These are phyloP conservation scores for Emericellopsis atlantica DNA, from an alignment of 2,329 filamentous ascomycete species.

Conservation along the genomic window DNA sequence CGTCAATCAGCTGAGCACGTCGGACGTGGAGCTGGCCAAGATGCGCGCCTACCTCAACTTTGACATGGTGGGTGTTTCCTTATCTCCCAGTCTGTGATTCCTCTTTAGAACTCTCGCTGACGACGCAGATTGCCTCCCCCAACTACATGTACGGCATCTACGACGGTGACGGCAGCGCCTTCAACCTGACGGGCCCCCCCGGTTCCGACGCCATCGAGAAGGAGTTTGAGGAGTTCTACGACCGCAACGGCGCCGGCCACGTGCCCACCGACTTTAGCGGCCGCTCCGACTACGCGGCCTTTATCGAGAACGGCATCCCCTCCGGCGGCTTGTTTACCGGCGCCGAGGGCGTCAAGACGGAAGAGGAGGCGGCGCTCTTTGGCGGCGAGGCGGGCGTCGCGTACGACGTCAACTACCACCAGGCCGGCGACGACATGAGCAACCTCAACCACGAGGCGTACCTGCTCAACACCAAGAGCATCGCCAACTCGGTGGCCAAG, in stretches of 20 bases:
- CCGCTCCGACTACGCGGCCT: conserved; percentile 54
- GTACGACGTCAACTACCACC: conserved; percentile 33
- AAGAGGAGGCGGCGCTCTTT: conserved; percentile 43
- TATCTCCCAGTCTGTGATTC: too few relatives aligned
- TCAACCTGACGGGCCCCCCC: conserved; percentile 38
- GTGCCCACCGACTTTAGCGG: conserved; percentile 52
- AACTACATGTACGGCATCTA: conserved; percentile 44
- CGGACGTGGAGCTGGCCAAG: conserved; percentile 31
- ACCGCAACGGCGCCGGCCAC: conserved; percentile 31
- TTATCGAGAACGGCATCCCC: conserved; percentile 53
- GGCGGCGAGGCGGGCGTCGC: conserved; percentile 44
- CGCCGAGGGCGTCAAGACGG: conserved; percentile 51
- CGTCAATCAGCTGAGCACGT: conserved; percentile 24
- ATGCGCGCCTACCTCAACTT: conserved; percentile 44
- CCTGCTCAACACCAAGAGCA: conserved; percentile 29
- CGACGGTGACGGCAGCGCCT: conserved; percentile 46
- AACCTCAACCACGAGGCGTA: conserved; percentile 28
- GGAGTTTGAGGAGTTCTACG: conserved; percentile 44
- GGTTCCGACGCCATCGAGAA: conserved; percentile 48
- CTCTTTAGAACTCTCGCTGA: too few relatives aligned
- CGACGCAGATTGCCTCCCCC: conserved; percentile 26
- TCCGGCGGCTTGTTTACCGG: conserved; percentile 59
- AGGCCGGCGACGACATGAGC: conserved; percentile 25
- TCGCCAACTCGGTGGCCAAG: conserved; percentile 26
- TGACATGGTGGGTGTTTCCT: conserved; percentile 40